Evolutionary conservation across 169 alveolate genomes (phyloP).

Genomic region (Cytauxzoon felis): DNA sequence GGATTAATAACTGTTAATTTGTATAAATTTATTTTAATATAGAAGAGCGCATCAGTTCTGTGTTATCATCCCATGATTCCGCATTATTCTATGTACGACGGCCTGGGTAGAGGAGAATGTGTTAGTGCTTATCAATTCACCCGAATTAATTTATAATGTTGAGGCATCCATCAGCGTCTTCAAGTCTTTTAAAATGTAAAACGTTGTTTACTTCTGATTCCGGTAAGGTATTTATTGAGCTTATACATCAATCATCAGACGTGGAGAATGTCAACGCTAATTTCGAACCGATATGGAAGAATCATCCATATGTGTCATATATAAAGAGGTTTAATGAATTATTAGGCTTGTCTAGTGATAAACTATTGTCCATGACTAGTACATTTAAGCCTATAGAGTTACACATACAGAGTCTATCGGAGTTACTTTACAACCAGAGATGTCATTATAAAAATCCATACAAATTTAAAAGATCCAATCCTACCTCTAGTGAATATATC

Average conservation of each 20-base stretch:
- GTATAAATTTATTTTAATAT: background rate
- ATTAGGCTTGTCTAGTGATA: conserved; percentile 2
- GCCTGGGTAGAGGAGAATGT: no score
- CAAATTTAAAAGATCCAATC: background rate
- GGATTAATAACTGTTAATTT: no score
- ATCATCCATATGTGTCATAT: conserved; percentile 11
- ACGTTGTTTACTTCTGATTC: conserved; percentile 19
- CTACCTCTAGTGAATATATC: conserved; percentile 17
- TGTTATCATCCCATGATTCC: no score
- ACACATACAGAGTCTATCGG: conserved; percentile 41
- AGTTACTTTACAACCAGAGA: conserved; percentile 27
- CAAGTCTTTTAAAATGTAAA: conserved; percentile 27
- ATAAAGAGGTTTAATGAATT: conserved; percentile 14
- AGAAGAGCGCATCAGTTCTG: background rate
- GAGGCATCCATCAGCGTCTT: conserved; percentile 33
- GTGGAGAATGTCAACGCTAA: conserved; percentile 8
- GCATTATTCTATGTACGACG: no score
- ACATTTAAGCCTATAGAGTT: conserved; percentile 38
- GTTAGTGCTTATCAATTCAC: no score
- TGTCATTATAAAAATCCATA: background rate
- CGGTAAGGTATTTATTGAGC: background rate
- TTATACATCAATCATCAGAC: background rate
- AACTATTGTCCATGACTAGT: conserved; percentile 10
- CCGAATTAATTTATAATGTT: conserved; percentile 1
- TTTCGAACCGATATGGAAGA: conserved; percentile 4